Conservation (phyloP, 805 yeast genomes). For the Candida ficus region DNA sequence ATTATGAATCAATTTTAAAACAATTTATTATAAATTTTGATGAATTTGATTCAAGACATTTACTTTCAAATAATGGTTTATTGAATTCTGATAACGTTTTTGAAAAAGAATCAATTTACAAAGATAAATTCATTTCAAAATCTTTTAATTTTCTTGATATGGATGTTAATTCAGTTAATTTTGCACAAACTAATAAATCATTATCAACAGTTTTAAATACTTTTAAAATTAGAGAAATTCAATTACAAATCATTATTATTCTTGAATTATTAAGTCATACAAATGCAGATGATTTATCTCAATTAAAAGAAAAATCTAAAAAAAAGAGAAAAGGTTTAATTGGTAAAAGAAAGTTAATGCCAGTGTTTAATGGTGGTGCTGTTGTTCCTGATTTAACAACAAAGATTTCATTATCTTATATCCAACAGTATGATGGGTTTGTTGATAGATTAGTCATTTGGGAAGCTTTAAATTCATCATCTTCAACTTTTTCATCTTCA, state of each 20-base stretch:
- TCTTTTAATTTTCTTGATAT: slow-evolving; percentile 23
- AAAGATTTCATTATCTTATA: slow-evolving; percentile 16
- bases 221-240: slow-evolving; percentile 51
- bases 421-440: slow-evolving; percentile 36
- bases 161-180: slow-evolving; percentile 20
- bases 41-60: slow-evolving; percentile 39
- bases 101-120: slow-evolving; percentile 25
- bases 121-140: slow-evolving; percentile 24
- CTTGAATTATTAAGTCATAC: slow-evolving; percentile 39
- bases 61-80: slow-evolving; percentile 23
- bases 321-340: slow-evolving; percentile 25
- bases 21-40: slow-evolving; percentile 31
- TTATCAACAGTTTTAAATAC: slow-evolving; percentile 30
- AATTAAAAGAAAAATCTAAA: slow-evolving; percentile 22
- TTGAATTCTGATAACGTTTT: slow-evolving; percentile 21
- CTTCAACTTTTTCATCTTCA: slow-evolving; percentile 4
- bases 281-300: slow-evolving; percentile 32
- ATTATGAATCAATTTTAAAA: slow-evolving; percentile 24
- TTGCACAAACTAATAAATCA: slow-evolving; percentile 24
- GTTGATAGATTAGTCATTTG: slow-evolving; percentile 50
- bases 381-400: slow-evolving; percentile 21
- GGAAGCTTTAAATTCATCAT: slow-evolving; percentile 35
- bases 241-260: slow-evolving; percentile 44
- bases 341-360: slow-evolving; percentile 26
- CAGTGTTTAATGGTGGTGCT: slow-evolving; percentile 38